Conservation (phyloP, 2,329 filamentous ascomycete species). For the Curvularia verruculosa region DNA sequence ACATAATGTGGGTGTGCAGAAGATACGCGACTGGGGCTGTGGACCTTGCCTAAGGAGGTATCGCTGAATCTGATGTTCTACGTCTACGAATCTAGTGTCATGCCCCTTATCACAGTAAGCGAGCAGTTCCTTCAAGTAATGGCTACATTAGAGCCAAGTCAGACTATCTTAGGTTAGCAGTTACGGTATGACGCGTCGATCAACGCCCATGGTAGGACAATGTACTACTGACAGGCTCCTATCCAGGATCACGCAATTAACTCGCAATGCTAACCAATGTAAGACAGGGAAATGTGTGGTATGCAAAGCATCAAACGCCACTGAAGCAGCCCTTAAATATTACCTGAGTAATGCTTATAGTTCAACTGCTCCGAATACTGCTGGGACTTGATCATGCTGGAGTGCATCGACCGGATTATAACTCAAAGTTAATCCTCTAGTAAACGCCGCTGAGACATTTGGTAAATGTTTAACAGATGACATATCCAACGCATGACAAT, state of each 20-base stretch:
- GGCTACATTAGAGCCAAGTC: neutral
- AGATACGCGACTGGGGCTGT: neutral
- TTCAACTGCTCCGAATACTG: too few relatives aligned
- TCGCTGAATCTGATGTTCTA: neutral
- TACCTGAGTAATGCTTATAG: too few relatives aligned
- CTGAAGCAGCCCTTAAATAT: neutral
- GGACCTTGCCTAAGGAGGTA: neutral
- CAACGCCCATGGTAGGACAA: neutral
- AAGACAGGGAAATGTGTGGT: neutral
- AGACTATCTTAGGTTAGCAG: neutral
- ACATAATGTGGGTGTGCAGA: neutral
- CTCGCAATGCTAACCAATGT: neutral
- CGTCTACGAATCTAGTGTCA: neutral
- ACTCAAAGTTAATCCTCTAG: too few relatives aligned
- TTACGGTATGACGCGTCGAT: neutral
- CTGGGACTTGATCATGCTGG: too few relatives aligned
- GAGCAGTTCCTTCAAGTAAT: neutral
- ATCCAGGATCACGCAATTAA: neutral
- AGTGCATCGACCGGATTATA: too few relatives aligned
- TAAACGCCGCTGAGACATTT: neutral
- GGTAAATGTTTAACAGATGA: neutral
- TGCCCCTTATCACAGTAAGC: neutral
- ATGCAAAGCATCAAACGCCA: neutral
- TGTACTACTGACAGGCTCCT: neutral
- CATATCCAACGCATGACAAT: neutral